A percentile compares a stretch with the other conserved stretches of the same genome.
phyloP scores from a whole-genome alignment of 371 early-diverging fungal species.

The Actinomortierella wolfii region DNA sequence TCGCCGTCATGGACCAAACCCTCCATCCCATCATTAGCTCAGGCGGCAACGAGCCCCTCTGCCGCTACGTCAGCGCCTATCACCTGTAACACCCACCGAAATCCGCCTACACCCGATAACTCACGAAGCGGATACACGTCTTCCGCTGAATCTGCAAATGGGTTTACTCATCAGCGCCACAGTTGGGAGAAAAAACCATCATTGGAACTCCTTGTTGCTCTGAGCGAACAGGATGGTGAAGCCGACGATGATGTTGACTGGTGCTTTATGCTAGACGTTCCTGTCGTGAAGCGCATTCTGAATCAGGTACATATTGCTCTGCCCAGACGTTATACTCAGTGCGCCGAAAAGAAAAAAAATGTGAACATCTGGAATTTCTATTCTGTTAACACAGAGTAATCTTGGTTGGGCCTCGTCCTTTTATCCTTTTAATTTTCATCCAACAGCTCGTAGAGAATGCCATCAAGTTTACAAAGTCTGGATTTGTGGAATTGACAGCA shows the following conservation, averaged over 20 bases:
- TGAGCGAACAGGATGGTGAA: slow-evolving; percentile 29
- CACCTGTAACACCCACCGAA: background rate
- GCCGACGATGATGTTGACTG: slow-evolving; percentile 31
- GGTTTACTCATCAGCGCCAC: slow-evolving; percentile 10
- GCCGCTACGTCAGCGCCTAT: slow-evolving; percentile 7
- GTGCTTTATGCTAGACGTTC: slow-evolving; percentile 38
- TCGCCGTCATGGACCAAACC: slow-evolving; percentile 40
- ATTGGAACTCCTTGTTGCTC: slow-evolving; percentile 33
- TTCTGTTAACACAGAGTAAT: background rate
- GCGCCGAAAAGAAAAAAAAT: background rate
- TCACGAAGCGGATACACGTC: slow-evolving; percentile 10
- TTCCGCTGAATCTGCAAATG: slow-evolving; percentile 12
- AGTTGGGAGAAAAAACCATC: slow-evolving; percentile 15
- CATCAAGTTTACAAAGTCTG: slow-evolving; percentile 48
- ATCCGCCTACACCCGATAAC: slow-evolving; percentile 2
- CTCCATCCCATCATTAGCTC: slow-evolving; percentile 20
- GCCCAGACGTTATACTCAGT: background rate
- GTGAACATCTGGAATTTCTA: background rate
- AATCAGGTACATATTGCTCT: slow-evolving; percentile 27
- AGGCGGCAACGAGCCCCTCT: slow-evolving; percentile 1
- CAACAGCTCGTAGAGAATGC: slow-evolving; percentile 45
- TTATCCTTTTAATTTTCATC: background rate
- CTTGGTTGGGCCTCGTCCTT: background rate
- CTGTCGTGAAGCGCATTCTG: slow-evolving; percentile 41
- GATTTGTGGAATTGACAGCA: slow-evolving; percentile 45